A percentile compares a stretch with the other conserved stretches of the same genome.
Conservation (phyloP, 306 rosid species). For the Citrullus amarus region DNA sequence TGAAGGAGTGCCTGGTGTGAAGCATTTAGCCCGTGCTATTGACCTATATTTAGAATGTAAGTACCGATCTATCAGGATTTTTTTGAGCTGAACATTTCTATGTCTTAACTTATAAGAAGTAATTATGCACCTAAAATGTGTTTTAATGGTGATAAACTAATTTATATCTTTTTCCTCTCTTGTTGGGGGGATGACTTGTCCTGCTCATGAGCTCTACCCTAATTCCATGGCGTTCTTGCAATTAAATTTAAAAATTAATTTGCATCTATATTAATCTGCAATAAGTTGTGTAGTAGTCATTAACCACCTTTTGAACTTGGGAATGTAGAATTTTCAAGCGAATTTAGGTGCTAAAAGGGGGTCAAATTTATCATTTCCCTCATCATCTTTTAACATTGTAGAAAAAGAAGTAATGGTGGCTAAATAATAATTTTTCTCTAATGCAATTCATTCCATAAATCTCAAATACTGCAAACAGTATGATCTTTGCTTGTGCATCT, state of each 20-base stretch:
- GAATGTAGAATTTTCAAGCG: not conserved
- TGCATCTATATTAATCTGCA: not conserved
- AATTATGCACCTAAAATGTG: conserved; percentile 1
- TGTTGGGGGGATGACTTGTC: not conserved
- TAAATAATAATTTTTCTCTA: not conserved
- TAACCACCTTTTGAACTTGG: not conserved
- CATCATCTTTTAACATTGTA: not conserved
- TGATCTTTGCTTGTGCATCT: not conserved
- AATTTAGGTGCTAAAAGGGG: not conserved
- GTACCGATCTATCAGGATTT: conserved; percentile 9
- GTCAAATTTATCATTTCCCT: not conserved
- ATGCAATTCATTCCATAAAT: not conserved
- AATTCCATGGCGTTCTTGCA: not conserved
- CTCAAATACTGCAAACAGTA: not conserved
- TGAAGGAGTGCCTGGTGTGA: conserved; percentile 70
- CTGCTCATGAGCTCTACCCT: not conserved
- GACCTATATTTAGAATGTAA: conserved; percentile 87
- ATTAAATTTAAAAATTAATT: not conserved
- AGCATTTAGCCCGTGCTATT: conserved; percentile 78
- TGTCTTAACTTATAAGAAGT: not conserved
- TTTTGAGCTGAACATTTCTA: not conserved
- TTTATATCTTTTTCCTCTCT: not conserved
- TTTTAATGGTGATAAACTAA: not conserved
- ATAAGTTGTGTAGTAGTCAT: not conserved
- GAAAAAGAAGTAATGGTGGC: not conserved